Percentiles rank a stretch among this genome's conserved stretches.
Evolutionary conservation across 306 rosid species (phyloP).

Genomic region (Alnus rubra): DNA sequence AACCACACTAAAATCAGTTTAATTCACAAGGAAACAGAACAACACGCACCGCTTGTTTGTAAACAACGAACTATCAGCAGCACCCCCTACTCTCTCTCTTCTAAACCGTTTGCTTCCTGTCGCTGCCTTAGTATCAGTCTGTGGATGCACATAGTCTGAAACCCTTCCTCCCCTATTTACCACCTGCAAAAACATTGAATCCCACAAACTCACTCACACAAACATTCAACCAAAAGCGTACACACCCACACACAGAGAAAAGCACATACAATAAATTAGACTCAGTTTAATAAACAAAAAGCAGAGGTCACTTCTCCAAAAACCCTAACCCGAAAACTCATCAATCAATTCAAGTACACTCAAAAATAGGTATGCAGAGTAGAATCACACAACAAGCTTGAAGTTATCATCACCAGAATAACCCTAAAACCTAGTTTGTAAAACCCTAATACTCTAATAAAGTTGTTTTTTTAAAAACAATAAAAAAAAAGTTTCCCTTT

Average conservation of each 20-base stretch:
- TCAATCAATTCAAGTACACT: neutral
- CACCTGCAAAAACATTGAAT: slow-evolving; percentile 35
- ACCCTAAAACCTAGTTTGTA: neutral
- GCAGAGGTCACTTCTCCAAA: neutral
- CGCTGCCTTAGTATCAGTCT: slow-evolving; percentile 19
- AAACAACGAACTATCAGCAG: slow-evolving; percentile 29
- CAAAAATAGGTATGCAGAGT: neutral
- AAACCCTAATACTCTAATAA: neutral
- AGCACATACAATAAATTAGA: neutral
- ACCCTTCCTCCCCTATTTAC: slow-evolving; percentile 50
- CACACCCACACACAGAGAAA: neutral
- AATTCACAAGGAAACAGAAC: neutral
- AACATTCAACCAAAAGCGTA: neutral
- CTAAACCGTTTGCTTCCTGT: slow-evolving; percentile 43
- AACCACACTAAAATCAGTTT: neutral
- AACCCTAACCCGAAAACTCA: neutral
- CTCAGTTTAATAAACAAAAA: neutral
- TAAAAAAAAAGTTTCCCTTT: neutral
- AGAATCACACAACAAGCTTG: neutral
- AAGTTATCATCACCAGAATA: neutral
- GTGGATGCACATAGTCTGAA: slow-evolving; percentile 23
- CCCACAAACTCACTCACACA: neutral
- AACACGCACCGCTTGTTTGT: slow-evolving; percentile 42
- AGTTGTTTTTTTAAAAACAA: too few species aligned
- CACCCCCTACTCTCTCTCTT: slow-evolving; percentile 32